phyloP scores from a whole-genome alignment of 129 eudicot genomes.

The Logfia minima region DNA sequence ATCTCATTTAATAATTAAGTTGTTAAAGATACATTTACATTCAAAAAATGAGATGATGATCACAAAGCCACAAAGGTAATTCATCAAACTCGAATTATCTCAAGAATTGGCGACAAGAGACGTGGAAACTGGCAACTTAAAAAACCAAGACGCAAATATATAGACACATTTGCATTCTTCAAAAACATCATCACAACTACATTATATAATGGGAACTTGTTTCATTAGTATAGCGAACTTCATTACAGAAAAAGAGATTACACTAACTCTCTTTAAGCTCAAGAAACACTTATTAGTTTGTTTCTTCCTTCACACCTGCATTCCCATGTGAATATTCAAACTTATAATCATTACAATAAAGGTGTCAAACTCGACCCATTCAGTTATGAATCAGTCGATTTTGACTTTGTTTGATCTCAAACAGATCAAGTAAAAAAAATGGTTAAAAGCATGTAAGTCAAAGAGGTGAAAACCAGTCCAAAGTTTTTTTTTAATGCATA shows the following conservation, averaged over 20 bases:
- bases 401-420: neutral
- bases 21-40: neutral
- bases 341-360: neutral
- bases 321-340: conserved; percentile 1
- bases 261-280: conserved; percentile 12
- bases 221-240: conserved; percentile 23
- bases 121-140: neutral
- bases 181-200: neutral
- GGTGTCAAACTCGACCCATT: neutral
- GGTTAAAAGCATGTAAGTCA: neutral
- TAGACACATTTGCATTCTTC: neutral
- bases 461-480: neutral
- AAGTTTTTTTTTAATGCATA: neutral
- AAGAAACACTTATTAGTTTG: neutral
- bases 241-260: conserved; percentile 5
- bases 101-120: neutral
- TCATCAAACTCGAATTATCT: neutral
- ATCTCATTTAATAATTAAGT: neutral
- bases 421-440: neutral
- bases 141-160: neutral
- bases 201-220: neutral
- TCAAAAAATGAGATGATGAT: neutral
- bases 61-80: neutral
- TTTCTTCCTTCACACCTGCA: conserved; percentile 30
- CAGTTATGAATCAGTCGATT: neutral